Conservation (phyloP, 1,284 basidiomycete species). For the Ganoderma lucidum region DNA sequence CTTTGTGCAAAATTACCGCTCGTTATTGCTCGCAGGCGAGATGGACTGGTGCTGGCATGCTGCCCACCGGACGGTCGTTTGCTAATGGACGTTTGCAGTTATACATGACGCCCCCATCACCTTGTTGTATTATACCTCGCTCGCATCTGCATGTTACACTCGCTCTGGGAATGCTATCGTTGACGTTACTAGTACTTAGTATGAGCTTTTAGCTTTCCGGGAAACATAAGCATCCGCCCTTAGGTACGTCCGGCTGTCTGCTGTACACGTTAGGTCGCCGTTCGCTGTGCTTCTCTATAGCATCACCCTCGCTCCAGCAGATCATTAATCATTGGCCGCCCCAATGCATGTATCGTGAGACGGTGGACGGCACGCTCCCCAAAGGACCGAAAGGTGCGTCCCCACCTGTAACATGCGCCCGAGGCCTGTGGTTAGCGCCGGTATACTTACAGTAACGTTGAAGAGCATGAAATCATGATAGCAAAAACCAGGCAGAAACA, state of each 20-base stretch:
- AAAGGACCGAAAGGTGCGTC: not conserved
- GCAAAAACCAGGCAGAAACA: not conserved
- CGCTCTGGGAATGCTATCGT: constrained; percentile 4
- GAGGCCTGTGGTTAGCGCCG: not conserved
- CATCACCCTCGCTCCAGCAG: not conserved
- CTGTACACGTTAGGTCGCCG: not conserved
- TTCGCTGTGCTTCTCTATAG: not conserved
- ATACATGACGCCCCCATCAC: constrained; percentile 2
- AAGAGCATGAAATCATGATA: not conserved
- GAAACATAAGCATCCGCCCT: not conserved
- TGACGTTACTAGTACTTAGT: not conserved
- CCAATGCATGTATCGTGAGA: not conserved
- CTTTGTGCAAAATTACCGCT: constrained; percentile 3
- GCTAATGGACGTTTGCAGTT: constrained; percentile 12
- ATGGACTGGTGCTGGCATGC: constrained; percentile 2
- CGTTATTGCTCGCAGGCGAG: constrained; percentile 6
- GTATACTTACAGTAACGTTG: not conserved
- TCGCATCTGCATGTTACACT: constrained; percentile 4
- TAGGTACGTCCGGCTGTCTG: not conserved
- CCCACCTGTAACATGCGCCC: too few relatives aligned
- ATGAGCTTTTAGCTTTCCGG: not conserved
- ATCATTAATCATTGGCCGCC: not conserved
- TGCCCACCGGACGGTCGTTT: constrained; percentile 7
- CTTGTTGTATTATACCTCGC: constrained; percentile 30
- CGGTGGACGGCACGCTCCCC: not conserved